phyloP scores from a whole-genome alignment of 2,329 filamentous ascomycete species.

The Arthrobotrys megalospora region DNA sequence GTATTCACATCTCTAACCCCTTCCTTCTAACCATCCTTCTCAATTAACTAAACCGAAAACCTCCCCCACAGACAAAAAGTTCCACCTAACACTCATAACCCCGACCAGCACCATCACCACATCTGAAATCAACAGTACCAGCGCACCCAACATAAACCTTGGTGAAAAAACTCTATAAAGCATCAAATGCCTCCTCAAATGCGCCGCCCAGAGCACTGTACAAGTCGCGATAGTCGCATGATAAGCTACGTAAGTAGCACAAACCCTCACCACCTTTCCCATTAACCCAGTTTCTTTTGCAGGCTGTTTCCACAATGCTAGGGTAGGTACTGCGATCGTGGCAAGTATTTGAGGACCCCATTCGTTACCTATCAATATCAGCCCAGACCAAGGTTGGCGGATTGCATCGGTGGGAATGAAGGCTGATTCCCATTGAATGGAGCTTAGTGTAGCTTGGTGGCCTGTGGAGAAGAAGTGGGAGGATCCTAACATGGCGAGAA shows the following conservation, averaged over 20 bases:
- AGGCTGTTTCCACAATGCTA: constrained; percentile 89
- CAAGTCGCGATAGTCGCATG: constrained; percentile 86
- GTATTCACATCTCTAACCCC: neutral
- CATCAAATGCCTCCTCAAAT: constrained; percentile 93
- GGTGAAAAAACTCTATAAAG: constrained; percentile 94
- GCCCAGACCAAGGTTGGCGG: constrained; percentile 88
- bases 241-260: constrained; percentile 83
- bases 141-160: constrained; percentile 85
- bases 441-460: constrained; percentile 88
- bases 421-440: constrained; percentile 95
- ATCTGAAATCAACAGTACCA: constrained; percentile 82
- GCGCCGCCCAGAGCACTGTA: constrained; percentile 90
- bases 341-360: constrained; percentile 91
- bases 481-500: constrained; percentile 88
- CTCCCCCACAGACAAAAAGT: constrained; percentile 83
- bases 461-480: constrained; percentile 99
- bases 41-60: constrained; percentile 83
- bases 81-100: constrained; percentile 81
- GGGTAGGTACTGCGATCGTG: constrained; percentile 81
- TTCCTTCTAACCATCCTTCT: neutral
- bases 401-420: constrained; percentile 86
- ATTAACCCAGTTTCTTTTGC: constrained; percentile 77
- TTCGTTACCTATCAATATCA: constrained; percentile 86
- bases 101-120: constrained; percentile 72
- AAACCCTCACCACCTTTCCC: constrained; percentile 78